Conservation (phyloP, 768 basidiomycete species). For the Sutorius australiensis region DNA sequence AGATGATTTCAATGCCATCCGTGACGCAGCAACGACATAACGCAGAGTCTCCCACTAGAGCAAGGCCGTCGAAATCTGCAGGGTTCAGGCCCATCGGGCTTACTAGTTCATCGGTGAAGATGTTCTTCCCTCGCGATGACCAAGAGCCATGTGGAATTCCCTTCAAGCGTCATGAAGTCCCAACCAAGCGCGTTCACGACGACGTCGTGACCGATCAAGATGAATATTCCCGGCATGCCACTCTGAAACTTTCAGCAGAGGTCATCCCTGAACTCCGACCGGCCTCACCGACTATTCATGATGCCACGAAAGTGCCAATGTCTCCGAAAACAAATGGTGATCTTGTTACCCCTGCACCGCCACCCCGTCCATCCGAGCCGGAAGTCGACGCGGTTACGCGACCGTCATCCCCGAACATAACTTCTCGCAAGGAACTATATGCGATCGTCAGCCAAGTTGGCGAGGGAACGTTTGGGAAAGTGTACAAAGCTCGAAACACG, state of each 20-base stretch:
- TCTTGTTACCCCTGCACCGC: slow-evolving; percentile 18
- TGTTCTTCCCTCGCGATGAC: slow-evolving; percentile 82
- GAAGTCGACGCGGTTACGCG: slow-evolving; percentile 26
- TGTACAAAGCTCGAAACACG: slow-evolving; percentile 90
- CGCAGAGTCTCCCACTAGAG: slow-evolving; percentile 17
- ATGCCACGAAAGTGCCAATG: slow-evolving; percentile 17
- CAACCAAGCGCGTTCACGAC: slow-evolving; percentile 27
- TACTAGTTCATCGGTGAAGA: slow-evolving; percentile 53
- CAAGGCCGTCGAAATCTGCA: slow-evolving; percentile 34
- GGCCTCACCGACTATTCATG: slow-evolving; percentile 17
- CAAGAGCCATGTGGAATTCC: slow-evolving; percentile 44
- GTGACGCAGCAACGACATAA: slow-evolving; percentile 15
- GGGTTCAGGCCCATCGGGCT: slow-evolving; percentile 70
- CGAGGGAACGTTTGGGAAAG: slow-evolving; percentile 98
- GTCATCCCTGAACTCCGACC: slow-evolving; percentile 11
- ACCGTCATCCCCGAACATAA: slow-evolving; percentile 25
- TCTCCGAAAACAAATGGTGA: slow-evolving; percentile 27
- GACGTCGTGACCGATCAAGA: slow-evolving; percentile 20
- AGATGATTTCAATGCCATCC: slow-evolving; percentile 8
- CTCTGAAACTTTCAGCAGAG: slow-evolving; percentile 7
- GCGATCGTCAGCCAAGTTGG: slow-evolving; percentile 91
- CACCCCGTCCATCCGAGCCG: slow-evolving; percentile 18
- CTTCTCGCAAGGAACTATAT: slow-evolving; percentile 59
- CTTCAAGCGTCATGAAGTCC: slow-evolving; percentile 20
- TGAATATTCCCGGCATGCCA: slow-evolving; percentile 10